These are phyloP conservation scores for Chrysosporium queenslandicum DNA, from an alignment of 2,329 filamentous ascomycete genomes.

Conservation along the genomic window DNA sequence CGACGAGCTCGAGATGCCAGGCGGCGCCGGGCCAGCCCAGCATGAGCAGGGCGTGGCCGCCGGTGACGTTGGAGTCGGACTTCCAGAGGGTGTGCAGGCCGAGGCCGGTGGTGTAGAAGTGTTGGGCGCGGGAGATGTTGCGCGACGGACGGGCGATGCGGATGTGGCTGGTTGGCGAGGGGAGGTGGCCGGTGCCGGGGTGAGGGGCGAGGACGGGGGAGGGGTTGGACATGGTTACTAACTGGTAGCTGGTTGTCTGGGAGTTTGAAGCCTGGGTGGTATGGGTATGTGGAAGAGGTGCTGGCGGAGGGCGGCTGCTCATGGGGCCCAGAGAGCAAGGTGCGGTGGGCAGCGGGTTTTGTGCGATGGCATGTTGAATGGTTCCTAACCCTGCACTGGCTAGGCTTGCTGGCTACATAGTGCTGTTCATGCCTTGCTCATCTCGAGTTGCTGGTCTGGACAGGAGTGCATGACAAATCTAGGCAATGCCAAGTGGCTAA, in stretches of 20 bases:
- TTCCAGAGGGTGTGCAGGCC: slow-evolving; percentile 30
- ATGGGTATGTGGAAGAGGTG: too few relatives aligned
- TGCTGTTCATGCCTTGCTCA: not conserved
- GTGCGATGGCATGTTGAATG: too few relatives aligned
- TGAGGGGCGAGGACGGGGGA: not conserved
- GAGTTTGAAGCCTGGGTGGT: too few relatives aligned
- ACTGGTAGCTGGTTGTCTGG: too few relatives aligned
- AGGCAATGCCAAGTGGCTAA: not conserved
- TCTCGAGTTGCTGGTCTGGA: not conserved
- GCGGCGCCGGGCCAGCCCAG: slow-evolving; percentile 31
- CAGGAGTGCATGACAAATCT: not conserved
- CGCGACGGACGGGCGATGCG: slow-evolving; percentile 38
- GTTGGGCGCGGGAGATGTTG: slow-evolving; percentile 31
- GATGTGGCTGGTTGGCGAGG: slow-evolving; percentile 20
- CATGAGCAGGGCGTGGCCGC: slow-evolving; percentile 36
- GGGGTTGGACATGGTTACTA: not conserved
- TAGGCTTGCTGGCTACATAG: too few relatives aligned
- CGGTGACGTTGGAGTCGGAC: slow-evolving; percentile 31
- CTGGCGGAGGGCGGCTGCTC: too few relatives aligned
- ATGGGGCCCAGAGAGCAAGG: too few relatives aligned
- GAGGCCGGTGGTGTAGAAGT: slow-evolving; percentile 37
- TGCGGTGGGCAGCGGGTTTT: too few relatives aligned
- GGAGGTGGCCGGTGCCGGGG: slow-evolving; percentile 8
- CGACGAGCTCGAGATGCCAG: slow-evolving; percentile 41
- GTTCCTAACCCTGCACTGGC: too few relatives aligned